Percentiles rank a stretch among this genome's conserved stretches.
phyloP scores from a whole-genome alignment of 257 asterid species.

The Nicotiana tabacum region DNA sequence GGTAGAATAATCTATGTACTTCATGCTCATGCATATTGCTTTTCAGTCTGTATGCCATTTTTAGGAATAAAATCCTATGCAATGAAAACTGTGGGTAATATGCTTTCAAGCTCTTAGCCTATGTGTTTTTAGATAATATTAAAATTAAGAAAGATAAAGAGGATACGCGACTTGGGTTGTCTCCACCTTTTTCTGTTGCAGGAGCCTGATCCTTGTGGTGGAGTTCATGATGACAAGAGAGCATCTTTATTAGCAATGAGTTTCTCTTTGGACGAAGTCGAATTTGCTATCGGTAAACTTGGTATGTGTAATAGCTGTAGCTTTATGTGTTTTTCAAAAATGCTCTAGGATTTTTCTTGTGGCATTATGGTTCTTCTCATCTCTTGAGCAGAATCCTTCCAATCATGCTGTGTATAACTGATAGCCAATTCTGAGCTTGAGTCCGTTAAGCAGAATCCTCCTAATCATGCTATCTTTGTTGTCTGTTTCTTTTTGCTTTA shows the following conservation, averaged over 20 bases:
- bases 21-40: not conserved
- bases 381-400: slow-evolving; percentile 2
- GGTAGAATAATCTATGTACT: not conserved
- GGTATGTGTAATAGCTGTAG: slow-evolving; percentile 49
- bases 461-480: too few species aligned
- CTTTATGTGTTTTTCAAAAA: slow-evolving; percentile 24
- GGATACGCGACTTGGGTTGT: not conserved
- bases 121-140: not conserved
- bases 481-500: not conserved
- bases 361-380: not conserved
- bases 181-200: slow-evolving; percentile 29
- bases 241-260: slow-evolving; percentile 66
- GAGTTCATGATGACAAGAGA: slow-evolving; percentile 45
- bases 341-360: not conserved
- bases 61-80: not conserved
- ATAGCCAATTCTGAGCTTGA: not conserved
- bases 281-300: slow-evolving; percentile 68
- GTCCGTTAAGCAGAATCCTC: not conserved
- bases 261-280: slow-evolving; percentile 68
- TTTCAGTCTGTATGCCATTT: not conserved
- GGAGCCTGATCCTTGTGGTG: slow-evolving; percentile 54
- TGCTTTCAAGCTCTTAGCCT: not conserved
- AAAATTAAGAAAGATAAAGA: not conserved
- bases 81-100: not conserved
- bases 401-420: not conserved